These are phyloP conservation scores for Penicillium sp. DNA, from an alignment of 2,329 filamentous ascomycete species.

Conservation along the genomic window DNA sequence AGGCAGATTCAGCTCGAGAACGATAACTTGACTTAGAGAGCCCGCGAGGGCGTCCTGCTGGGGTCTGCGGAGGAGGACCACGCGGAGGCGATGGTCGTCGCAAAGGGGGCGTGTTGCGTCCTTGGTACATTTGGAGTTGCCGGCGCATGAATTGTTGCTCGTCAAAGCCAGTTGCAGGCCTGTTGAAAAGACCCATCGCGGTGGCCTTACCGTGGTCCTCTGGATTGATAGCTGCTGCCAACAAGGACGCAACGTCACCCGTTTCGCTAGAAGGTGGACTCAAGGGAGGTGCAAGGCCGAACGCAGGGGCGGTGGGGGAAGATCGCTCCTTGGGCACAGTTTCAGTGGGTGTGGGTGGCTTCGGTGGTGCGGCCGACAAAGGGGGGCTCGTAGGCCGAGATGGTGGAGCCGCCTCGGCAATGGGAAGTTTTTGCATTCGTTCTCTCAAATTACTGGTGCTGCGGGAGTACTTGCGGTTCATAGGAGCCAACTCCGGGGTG, in stretches of 20 bases:
- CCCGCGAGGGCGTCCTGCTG: constrained; percentile 26
- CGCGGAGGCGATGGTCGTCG: constrained; percentile 28
- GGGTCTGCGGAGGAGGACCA: constrained; percentile 20
- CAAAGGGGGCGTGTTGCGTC: constrained; percentile 56
- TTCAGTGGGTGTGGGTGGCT: constrained; percentile 36
- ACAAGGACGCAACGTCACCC: constrained; percentile 59
- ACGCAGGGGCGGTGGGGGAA: constrained; percentile 27
- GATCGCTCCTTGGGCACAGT: constrained; percentile 26
- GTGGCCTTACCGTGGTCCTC: constrained; percentile 78
- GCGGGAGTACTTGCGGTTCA: constrained; percentile 42
- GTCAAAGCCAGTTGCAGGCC: constrained; percentile 70
- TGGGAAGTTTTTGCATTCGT: constrained; percentile 35
- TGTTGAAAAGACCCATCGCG: constrained; percentile 64
- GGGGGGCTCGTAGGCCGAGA: constrained; percentile 40
- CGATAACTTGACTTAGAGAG: constrained; percentile 36
- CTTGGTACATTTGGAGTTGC: constrained; percentile 72
- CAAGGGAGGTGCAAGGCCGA: constrained; percentile 49
- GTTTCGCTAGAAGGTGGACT: constrained; percentile 67
- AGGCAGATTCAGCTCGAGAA: constrained; percentile 35
- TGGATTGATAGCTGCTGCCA: constrained; percentile 61
- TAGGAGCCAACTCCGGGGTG: constrained; percentile 47
- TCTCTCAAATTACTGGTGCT: constrained; percentile 65
- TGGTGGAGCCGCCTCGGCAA: constrained; percentile 19
- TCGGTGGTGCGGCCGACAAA: constrained; percentile 34
- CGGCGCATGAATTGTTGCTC: constrained; percentile 79